A percentile compares a stretch with the other conserved stretches of the same genome.
Evolutionary conservation across 192 early-diverging fungal genomes (phyloP).

Genomic region (Dispira simplex): DNA sequence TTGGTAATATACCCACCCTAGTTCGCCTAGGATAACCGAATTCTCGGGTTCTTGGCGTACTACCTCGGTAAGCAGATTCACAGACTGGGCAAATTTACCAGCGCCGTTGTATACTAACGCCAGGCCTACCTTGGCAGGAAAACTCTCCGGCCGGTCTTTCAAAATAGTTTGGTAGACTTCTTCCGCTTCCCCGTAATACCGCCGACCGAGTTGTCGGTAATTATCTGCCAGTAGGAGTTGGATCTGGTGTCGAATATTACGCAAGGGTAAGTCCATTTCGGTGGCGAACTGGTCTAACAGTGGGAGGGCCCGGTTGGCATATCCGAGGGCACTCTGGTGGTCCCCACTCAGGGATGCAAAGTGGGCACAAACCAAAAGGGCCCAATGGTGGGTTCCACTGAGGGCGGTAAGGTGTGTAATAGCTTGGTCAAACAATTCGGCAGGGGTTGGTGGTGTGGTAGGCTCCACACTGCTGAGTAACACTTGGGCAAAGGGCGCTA

Average conservation of each 20-base stretch:
- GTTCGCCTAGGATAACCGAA: slow-evolving; percentile 40
- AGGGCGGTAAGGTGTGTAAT: too few species aligned
- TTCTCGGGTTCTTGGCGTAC: slow-evolving; percentile 25
- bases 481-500: background rate
- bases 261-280: background rate
- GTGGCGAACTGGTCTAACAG: background rate
- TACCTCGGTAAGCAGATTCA: slow-evolving; percentile 33
- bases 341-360: background rate
- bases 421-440: too few species aligned
- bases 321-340: background rate
- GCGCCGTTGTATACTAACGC: slow-evolving; percentile 37
- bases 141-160: slow-evolving; percentile 21
- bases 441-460: too few species aligned
- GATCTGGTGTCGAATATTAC: background rate
- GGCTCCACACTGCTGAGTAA: too few species aligned
- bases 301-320: background rate
- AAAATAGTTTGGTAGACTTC: slow-evolving; percentile 36
- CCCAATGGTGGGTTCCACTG: background rate
- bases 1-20: slow-evolving; percentile 46
- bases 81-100: slow-evolving; percentile 37
- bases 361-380: background rate
- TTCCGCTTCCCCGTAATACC: slow-evolving; percentile 35
- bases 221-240: background rate
- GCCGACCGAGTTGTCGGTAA: slow-evolving; percentile 35
- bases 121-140: slow-evolving; percentile 33